These are phyloP conservation scores for Zygosaccharomyces pseudobailii DNA, from an alignment of 1,139 yeast species.

Conservation along the genomic window DNA sequence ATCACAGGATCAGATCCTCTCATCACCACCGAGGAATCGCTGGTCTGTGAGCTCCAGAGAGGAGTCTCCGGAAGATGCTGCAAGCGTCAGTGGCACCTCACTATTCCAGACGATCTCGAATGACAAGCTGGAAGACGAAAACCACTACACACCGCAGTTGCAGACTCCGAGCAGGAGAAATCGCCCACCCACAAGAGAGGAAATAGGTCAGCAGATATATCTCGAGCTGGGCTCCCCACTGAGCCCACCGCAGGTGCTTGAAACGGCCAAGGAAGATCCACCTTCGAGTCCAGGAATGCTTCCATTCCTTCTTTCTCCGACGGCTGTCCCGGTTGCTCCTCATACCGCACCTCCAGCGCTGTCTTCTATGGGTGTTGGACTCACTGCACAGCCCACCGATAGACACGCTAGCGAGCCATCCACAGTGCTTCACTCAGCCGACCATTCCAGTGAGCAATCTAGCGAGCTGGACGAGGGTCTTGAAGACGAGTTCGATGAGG, in stretches of 20 bases:
- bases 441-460: constrained; percentile 8
- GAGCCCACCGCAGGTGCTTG: constrained; percentile 25
- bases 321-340: neutral
- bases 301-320: neutral
- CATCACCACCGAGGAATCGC: neutral
- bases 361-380: neutral
- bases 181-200: constrained; percentile 14
- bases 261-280: neutral
- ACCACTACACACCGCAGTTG: constrained; percentile 6
- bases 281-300: neutral
- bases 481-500: constrained; percentile 28
- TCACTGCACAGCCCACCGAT: constrained; percentile 6
- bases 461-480: constrained; percentile 14
- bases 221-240: constrained; percentile 33
- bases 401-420: neutral
- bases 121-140: constrained; percentile 1
- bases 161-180: constrained; percentile 3
- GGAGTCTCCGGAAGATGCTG: neutral
- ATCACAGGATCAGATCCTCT: constrained; percentile 1
- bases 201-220: constrained; percentile 30
- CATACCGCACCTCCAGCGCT: neutral
- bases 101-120: constrained; percentile 2
- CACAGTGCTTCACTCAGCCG: neutral
- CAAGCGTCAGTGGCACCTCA: constrained; percentile 6
- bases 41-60: neutral